Evolutionary conservation across 106 monocot species (phyloP), one percentile per base, ranked within the genome.

Genomic region (Platanthera guangdongensis): DNA sequence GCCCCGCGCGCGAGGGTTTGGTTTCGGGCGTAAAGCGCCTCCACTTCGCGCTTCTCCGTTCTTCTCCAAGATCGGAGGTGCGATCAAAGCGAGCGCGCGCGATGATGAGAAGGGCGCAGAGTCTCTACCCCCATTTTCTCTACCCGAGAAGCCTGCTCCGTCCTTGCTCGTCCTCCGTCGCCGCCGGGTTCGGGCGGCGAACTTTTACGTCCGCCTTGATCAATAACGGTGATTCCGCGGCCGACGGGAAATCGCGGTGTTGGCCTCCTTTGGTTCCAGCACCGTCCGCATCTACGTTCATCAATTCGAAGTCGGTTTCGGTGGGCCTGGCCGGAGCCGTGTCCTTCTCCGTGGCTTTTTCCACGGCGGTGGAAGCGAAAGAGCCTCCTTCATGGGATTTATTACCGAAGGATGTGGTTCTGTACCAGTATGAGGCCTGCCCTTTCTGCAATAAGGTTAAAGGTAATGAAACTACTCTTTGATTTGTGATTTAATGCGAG

Each of bases 371-470:
- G 52, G 89, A 88, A 78, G 91, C 89, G 39, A 88, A 87, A 82
- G 91, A 89, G 71, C 83, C 51, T 68, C 81, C 78, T 1, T 50
- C 80, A 10, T 28, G 74, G 7, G 81, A 83, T 52, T 69, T 89
- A 46, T 15, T 87, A 5, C 97, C 93, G 12, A 85, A 84, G 63
- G 89, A 94, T 7, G 93, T 97, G 50, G 89, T 97, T 18, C 78
- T 97, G 8, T 97, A 94, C 70, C 97, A 97, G 86, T 97, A 97
- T 72, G 89, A 97, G 78, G 93, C 96, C 9, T 97, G 96, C 74
- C 95, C 96, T 4, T 97, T 97, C 86, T 97, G 97, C 85, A 97
- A 97, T 79, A 97, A 97, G 77, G 97, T 97, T 45, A 97, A 85
- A 90, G 97, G 97, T 99, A 73, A 79, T 5, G 55, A 14, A n/a